Percentiles rank a stretch among this genome's conserved stretches.
phyloP scores from a whole-genome alignment of 176 grass and related monocot species.

The Stipa capillata region DNA sequence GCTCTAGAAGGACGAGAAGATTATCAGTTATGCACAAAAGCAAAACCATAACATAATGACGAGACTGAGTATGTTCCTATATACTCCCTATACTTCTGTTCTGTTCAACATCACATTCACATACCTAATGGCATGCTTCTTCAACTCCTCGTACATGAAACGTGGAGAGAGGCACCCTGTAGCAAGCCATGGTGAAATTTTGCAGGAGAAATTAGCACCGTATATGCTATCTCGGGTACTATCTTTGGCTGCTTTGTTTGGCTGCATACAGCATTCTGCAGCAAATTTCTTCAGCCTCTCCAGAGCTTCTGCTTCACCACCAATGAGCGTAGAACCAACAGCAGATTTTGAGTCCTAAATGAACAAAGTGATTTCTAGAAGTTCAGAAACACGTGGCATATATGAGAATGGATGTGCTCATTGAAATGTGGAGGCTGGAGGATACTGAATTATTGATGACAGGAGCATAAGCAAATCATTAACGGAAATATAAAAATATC shows the following conservation, averaged over 20 bases:
- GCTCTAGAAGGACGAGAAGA: slow-evolving; percentile 22
- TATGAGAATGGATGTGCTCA: background rate
- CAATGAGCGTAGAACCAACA: slow-evolving; percentile 59
- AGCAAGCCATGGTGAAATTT: slow-evolving; percentile 98
- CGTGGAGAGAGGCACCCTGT: slow-evolving; percentile 90
- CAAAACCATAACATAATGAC: background rate
- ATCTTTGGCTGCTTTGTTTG: slow-evolving; percentile 59
- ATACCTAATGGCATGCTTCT: slow-evolving; percentile 80
- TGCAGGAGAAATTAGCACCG: slow-evolving; percentile 95
- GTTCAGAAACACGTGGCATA: background rate
- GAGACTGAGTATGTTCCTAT: background rate
- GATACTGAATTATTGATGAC: background rate
- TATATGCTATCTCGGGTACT: slow-evolving; percentile 57
- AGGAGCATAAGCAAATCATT: background rate
- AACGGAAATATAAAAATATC: background rate
- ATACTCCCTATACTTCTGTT: background rate
- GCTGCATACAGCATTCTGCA: slow-evolving; percentile 58
- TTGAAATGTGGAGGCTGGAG: background rate
- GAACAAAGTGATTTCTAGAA: background rate
- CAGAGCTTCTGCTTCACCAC: slow-evolving; percentile 79
- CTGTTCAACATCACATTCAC: background rate
- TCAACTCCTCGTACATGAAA: slow-evolving; percentile 94
- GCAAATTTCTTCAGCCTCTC: slow-evolving; percentile 86
- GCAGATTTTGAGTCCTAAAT: slow-evolving; percentile 60
- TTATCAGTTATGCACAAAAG: background rate